Evolutionary conservation across 345 rosid species (phyloP).

Genomic region (Raphanus sativus): DNA sequence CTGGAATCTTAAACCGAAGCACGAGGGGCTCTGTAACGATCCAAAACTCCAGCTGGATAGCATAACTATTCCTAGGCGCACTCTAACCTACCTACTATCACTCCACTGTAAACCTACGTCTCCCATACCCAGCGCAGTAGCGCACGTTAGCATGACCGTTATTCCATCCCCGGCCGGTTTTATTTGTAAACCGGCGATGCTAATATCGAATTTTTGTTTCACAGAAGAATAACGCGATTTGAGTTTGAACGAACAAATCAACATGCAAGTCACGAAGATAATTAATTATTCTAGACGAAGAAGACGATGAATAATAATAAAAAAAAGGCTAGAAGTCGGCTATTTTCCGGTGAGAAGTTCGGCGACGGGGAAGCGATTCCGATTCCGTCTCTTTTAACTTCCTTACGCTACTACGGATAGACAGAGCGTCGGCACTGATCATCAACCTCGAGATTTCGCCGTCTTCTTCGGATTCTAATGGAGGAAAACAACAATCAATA

Average conservation of each 20-base stretch:
- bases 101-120: constrained; percentile 34
- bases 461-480: constrained; percentile 41
- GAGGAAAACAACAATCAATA: neutral
- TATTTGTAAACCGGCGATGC: neutral
- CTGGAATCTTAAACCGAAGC: constrained; percentile 43
- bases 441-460: constrained; percentile 36
- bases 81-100: constrained; percentile 23
- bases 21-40: constrained; percentile 52
- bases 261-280: constrained; percentile 36
- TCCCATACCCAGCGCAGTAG: constrained; percentile 8
- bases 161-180: neutral
- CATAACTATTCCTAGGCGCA: constrained; percentile 40
- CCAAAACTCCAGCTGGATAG: constrained; percentile 68
- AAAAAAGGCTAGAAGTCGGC: constrained; percentile 53
- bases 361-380: constrained; percentile 45
- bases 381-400: constrained; percentile 57
- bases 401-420: constrained; percentile 62
- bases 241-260: constrained; percentile 27
- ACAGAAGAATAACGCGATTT: constrained; percentile 24
- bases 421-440: constrained; percentile 49
- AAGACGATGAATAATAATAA: neutral
- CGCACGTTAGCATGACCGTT: constrained; percentile 35
- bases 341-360: constrained; percentile 58
- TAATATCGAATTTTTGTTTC: neutral
- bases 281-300: neutral